Percentiles rank a stretch among this genome's conserved stretches.
Conservation (phyloP, 352 stramenopile species). For the Pythium phragmiticola region DNA sequence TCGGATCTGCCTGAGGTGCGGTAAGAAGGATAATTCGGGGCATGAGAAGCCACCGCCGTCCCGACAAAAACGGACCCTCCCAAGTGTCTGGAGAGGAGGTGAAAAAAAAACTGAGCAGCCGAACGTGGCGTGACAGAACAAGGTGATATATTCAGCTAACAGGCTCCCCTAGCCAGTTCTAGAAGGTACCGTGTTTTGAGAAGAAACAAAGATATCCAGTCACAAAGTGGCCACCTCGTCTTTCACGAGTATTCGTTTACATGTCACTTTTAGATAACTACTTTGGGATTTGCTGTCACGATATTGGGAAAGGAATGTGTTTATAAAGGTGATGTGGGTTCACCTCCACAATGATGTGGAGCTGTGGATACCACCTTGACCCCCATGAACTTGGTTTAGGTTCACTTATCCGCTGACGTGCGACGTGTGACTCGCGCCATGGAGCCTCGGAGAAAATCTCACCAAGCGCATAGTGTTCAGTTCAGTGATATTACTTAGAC, state of each 20-base stretch:
- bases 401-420: slow-evolving; percentile 15
- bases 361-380: not conserved
- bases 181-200: slow-evolving; percentile 7
- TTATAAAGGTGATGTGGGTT: slow-evolving; percentile 6
- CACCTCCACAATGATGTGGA: not conserved
- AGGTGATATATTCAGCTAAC: not conserved
- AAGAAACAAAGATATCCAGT: slow-evolving; percentile 1
- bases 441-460: not conserved
- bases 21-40: slow-evolving; percentile 22
- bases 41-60: not conserved
- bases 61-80: slow-evolving; percentile 12
- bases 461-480: not conserved
- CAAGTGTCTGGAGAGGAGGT: not conserved
- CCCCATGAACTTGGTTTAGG: not conserved
- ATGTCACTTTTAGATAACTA: not conserved
- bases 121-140: not conserved
- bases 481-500: no score
- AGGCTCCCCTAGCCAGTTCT: not conserved
- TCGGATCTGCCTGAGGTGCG: slow-evolving; percentile 2
- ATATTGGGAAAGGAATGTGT: not conserved
- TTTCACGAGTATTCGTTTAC: slow-evolving; percentile 2
- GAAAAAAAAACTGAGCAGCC: slow-evolving; percentile 1
- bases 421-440: slow-evolving; percentile 10
- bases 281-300: not conserved
- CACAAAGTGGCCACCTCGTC: not conserved